phyloP scores from a whole-genome alignment of 2,329 filamentous ascomycete species.

The Rhynchosporium secalis region DNA sequence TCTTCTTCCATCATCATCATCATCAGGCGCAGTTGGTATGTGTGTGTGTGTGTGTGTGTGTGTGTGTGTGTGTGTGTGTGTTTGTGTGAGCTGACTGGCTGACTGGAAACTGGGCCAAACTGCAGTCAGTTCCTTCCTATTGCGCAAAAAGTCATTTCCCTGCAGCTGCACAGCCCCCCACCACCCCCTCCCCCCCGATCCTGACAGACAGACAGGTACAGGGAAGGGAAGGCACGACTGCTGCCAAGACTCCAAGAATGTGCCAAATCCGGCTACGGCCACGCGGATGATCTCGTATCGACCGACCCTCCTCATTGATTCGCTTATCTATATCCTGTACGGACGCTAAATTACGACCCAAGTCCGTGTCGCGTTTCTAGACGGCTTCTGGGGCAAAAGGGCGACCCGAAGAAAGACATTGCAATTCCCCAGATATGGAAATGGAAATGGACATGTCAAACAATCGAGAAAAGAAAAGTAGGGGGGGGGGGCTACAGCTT shows the following conservation, averaged over 20 bases:
- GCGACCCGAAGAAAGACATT: too few relatives aligned
- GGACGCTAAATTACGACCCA: not conserved
- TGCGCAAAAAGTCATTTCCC: not conserved
- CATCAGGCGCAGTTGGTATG: too few relatives aligned
- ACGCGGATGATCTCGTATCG: slow-evolving; percentile 10
- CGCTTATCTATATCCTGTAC: not conserved
- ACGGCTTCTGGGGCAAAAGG: too few relatives aligned
- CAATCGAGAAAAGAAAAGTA: too few relatives aligned
- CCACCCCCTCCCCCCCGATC: not conserved
- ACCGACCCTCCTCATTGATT: not conserved
- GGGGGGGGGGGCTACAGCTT: too few relatives aligned
- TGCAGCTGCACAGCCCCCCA: slow-evolving; percentile 4
- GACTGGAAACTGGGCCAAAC: not conserved
- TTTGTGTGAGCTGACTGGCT: not conserved
- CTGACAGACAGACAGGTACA: not conserved
- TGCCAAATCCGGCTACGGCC: slow-evolving; percentile 2
- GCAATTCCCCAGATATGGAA: too few relatives aligned
- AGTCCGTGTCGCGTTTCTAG: too few relatives aligned
- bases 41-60: too few relatives aligned
- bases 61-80: not conserved
- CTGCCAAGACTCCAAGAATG: not conserved
- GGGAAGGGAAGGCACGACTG: not conserved
- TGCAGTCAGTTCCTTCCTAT: too few relatives aligned
- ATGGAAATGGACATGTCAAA: too few relatives aligned
- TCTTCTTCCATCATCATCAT: too few relatives aligned